Conservation (phyloP, 352 stramenopile genomes). For the Thalassiosira pacifica region DNA sequence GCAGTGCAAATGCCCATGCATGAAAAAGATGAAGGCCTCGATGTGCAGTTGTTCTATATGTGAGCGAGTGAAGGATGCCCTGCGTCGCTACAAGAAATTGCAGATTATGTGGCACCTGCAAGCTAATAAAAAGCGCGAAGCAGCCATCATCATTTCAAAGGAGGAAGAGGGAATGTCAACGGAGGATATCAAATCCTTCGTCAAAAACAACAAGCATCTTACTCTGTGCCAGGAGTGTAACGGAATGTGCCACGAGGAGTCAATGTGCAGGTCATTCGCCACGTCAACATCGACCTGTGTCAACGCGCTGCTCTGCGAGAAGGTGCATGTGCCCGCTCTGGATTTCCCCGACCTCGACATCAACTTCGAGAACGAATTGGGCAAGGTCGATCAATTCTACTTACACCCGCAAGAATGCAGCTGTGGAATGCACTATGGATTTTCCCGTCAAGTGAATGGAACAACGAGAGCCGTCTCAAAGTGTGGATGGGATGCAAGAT, state of each 20-base stretch:
- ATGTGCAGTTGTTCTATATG: background rate
- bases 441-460: too few species aligned
- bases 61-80: background rate
- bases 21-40: conserved; percentile 8
- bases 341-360: background rate
- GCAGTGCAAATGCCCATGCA: conserved; percentile 9
- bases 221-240: background rate
- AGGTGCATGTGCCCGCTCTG: background rate
- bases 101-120: background rate
- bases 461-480: background rate
- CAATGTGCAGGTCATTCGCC: background rate
- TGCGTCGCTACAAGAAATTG: background rate
- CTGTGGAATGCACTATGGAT: background rate
- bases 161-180: background rate
- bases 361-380: background rate
- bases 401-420: background rate
- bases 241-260: background rate
- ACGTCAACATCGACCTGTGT: background rate
- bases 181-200: background rate
- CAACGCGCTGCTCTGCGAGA: background rate
- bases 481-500: conserved; percentile 10
- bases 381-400: background rate
- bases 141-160: background rate
- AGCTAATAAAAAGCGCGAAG: background rate
- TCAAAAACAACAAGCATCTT: background rate